Evolutionary conservation across 2,329 filamentous ascomycete genomes (phyloP).

Genomic region (Lachnellula suecica): DNA sequence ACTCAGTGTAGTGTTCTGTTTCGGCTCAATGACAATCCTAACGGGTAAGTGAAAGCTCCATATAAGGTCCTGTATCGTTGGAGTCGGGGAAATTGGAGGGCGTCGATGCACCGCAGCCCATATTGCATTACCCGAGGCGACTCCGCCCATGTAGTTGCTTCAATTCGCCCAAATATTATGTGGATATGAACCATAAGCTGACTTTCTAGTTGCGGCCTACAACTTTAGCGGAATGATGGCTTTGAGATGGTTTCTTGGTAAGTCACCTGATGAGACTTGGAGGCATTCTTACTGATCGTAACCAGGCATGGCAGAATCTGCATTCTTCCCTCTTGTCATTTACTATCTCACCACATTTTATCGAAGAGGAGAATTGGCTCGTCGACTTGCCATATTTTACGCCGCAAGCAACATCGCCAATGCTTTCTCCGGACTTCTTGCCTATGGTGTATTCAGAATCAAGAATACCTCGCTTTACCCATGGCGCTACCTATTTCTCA

Average conservation of each 20-base stretch:
- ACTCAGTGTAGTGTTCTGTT: conserved; percentile 51
- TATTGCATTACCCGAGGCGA: too few species aligned
- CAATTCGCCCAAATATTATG: not conserved
- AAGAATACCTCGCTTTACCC: conserved; percentile 43
- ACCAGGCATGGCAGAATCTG: conserved; percentile 56
- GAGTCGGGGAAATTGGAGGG: too few species aligned
- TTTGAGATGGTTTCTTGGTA: conserved; percentile 66
- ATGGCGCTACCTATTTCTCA: conserved; percentile 53
- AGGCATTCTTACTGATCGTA: not conserved
- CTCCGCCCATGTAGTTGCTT: not conserved
- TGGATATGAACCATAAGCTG: not conserved
- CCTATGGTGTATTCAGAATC: conserved; percentile 51
- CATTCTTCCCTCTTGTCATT: conserved; percentile 67
- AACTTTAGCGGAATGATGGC: conserved; percentile 68
- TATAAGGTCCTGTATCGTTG: too few species aligned
- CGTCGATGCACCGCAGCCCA: too few species aligned
- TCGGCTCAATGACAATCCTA: conserved; percentile 62
- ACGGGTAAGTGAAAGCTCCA: conserved; percentile 10
- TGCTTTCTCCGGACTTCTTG: conserved; percentile 50
- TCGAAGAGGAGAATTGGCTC: conserved; percentile 67
- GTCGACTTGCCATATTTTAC: conserved; percentile 72
- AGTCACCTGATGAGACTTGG: not conserved
- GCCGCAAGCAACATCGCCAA: conserved; percentile 73
- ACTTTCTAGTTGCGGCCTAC: conserved; percentile 43
- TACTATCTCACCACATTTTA: conserved; percentile 65